phyloP scores from a whole-genome alignment of 2,329 filamentous ascomycete genomes.

The Sclerotinia subarctica region DNA sequence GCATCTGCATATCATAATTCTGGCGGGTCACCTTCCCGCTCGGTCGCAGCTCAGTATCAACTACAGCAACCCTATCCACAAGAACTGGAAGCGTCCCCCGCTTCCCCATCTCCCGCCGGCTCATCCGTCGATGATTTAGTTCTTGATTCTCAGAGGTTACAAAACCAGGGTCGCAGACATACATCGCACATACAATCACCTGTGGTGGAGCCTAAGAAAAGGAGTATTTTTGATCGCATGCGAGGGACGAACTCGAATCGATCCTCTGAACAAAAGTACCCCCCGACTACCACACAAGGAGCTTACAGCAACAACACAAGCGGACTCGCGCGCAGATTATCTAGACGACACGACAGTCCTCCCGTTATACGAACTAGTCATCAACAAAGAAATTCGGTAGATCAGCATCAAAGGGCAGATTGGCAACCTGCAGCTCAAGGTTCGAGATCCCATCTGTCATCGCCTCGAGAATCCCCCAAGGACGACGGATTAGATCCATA shows the following conservation, averaged over 20 bases:
- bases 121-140: conserved; percentile 34
- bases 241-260: conserved; percentile 30
- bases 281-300: conserved; percentile 21
- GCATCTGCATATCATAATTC: conserved; percentile 30
- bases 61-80: conserved; percentile 29
- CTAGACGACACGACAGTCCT: conserved; percentile 53
- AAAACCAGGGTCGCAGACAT: conserved; percentile 26
- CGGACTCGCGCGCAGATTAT: conserved; percentile 52
- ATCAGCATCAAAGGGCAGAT: conserved; percentile 42
- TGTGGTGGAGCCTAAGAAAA: conserved; percentile 34
- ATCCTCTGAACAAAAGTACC: conserved; percentile 28
- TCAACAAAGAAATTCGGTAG: conserved; percentile 41
- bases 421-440: conserved; percentile 38
- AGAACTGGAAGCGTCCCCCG: conserved; percentile 24
- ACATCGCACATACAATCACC: conserved; percentile 27
- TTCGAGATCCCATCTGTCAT: conserved; percentile 33
- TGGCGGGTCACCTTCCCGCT: conserved; percentile 30
- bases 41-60: conserved; percentile 30
- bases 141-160: conserved; percentile 28
- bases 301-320: conserved; percentile 47
- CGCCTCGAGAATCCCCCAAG: conserved; percentile 35
- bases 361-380: conserved; percentile 42
- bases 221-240: conserved; percentile 37
- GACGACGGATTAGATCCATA: conserved; percentile 36
- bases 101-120: conserved; percentile 22